Conservation (phyloP, 2,329 filamentous ascomycete genomes). For the Sclerotiophoma versabilis region DNA sequence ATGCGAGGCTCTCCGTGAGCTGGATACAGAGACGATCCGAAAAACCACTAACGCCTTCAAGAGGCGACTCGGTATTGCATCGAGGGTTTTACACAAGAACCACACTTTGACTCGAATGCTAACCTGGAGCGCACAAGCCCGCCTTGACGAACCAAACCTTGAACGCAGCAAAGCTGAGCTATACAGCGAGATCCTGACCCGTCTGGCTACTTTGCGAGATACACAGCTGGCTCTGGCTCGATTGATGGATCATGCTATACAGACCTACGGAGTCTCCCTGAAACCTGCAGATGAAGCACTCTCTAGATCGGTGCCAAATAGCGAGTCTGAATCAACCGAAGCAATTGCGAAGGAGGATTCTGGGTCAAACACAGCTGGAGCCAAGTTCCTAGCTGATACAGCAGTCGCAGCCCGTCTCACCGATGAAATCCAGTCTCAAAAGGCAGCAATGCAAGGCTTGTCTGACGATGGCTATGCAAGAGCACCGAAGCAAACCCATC, state of each 20-base stretch:
- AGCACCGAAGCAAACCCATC: slow-evolving; percentile 20
- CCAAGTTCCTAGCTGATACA: neutral
- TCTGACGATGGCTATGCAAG: slow-evolving; percentile 39
- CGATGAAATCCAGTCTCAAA: slow-evolving; percentile 38
- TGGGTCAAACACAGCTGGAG: neutral
- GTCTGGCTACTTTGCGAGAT: slow-evolving; percentile 37
- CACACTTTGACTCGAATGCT: slow-evolving; percentile 37
- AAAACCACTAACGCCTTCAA: slow-evolving; percentile 25
- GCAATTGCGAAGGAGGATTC: neutral
- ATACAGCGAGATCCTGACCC: slow-evolving; percentile 33
- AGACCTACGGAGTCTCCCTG: slow-evolving; percentile 28
- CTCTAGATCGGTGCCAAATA: neutral
- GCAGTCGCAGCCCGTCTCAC: slow-evolving; percentile 33
- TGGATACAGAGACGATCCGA: slow-evolving; percentile 13
- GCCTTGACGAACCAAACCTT: slow-evolving; percentile 31
- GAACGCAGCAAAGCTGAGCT: slow-evolving; percentile 19
- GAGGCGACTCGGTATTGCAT: slow-evolving; percentile 31
- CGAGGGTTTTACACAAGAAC: slow-evolving; percentile 36
- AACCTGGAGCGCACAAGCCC: slow-evolving; percentile 38
- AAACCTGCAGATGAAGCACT: slow-evolving; percentile 20
- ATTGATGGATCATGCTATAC: slow-evolving; percentile 35
- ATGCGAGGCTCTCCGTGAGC: slow-evolving; percentile 19
- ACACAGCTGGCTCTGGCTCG: slow-evolving; percentile 38
- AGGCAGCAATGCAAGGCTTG: slow-evolving; percentile 37
- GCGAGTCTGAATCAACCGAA: neutral